phyloP scores from a whole-genome alignment of 768 basidiomycete species.

The Cystofilobasidium macerans region DNA sequence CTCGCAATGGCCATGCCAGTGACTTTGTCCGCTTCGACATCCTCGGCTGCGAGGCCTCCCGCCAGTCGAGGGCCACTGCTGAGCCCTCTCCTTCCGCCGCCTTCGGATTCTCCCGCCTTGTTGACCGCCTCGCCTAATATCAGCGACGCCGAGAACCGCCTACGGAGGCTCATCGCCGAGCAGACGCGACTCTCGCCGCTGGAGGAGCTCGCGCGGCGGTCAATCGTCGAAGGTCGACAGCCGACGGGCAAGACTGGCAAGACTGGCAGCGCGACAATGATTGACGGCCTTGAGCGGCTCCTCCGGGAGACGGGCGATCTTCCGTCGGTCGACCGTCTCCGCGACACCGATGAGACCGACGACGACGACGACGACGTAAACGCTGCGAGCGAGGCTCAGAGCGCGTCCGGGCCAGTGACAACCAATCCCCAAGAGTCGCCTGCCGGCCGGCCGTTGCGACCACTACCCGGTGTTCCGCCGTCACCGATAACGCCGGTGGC shows the following conservation, averaged over 20 bases:
- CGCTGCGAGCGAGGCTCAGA: no score
- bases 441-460: no score
- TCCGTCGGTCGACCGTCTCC: not conserved
- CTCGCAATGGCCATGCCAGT: no score
- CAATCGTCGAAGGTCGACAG: not conserved
- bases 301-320: conserved; percentile 1
- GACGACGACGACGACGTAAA: not conserved
- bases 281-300: not conserved
- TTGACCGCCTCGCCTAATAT: not conserved
- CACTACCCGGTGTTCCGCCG: no score
- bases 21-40: no score
- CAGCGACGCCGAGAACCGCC: not conserved
- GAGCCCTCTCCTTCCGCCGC: no score
- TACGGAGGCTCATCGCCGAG: not conserved
- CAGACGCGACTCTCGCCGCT: not conserved
- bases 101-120: no score
- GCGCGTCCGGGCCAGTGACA: no score
- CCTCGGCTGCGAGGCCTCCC: no score
- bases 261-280: not conserved
- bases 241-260: not conserved
- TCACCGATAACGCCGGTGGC: no score
- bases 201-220: not conserved
- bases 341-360: not conserved
- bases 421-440: no score
- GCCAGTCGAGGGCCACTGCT: no score